These are phyloP conservation scores for Aspergillus bridgeri DNA, from an alignment of 495 filamentous ascomycete species.

Conservation along the genomic window DNA sequence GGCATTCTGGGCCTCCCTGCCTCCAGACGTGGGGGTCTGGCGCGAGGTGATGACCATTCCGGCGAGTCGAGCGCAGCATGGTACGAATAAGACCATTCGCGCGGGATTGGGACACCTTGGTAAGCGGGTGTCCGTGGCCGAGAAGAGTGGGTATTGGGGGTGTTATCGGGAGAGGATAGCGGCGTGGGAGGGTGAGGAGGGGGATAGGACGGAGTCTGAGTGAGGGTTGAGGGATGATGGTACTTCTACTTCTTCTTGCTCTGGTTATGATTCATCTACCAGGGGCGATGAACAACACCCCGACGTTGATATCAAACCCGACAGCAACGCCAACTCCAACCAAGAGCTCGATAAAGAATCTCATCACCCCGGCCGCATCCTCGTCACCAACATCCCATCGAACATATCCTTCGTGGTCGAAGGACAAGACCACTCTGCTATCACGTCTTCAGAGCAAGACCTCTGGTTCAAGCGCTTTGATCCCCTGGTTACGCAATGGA, in stretches of 20 bases:
- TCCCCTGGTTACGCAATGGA: slow-evolving; percentile 20
- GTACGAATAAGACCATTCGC: background rate
- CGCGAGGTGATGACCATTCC: background rate
- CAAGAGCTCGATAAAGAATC: background rate
- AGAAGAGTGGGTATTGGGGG: slow-evolving; percentile 34
- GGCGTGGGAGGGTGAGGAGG: background rate
- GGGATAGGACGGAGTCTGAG: too few species aligned
- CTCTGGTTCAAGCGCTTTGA: slow-evolving; percentile 24
- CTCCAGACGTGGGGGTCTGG: background rate
- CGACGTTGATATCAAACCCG: too few species aligned
- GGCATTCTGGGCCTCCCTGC: background rate
- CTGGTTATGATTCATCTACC: too few species aligned
- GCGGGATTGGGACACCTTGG: slow-evolving; percentile 15
- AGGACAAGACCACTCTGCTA: slow-evolving; percentile 26
- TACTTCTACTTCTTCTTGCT: too few species aligned
- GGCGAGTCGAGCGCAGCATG: background rate
- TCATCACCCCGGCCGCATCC: slow-evolving; percentile 18
- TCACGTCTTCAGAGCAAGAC: slow-evolving; percentile 14
- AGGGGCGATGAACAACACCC: too few species aligned
- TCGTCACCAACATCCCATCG: slow-evolving; percentile 19
- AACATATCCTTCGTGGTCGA: slow-evolving; percentile 32
- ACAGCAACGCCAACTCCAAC: too few species aligned
- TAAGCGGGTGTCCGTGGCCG: slow-evolving; percentile 7
- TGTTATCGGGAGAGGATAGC: slow-evolving; percentile 25
- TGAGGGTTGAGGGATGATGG: too few species aligned